A percentile compares a stretch with the other conserved stretches of the same genome.
Evolutionary conservation across 495 filamentous ascomycete species (phyloP).

Genomic region (Achaetomiella virescens): DNA sequence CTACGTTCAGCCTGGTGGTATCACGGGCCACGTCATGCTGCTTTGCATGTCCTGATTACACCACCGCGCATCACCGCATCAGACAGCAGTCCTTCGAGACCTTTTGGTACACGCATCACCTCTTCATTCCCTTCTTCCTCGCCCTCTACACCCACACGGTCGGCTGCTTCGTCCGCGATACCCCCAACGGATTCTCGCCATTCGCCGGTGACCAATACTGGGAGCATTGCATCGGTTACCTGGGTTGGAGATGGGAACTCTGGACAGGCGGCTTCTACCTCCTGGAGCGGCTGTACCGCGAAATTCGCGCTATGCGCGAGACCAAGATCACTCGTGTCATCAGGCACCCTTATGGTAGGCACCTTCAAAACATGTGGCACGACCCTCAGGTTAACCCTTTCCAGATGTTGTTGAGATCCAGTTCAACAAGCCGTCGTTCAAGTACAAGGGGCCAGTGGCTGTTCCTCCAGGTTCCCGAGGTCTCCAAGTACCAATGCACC

Average conservation of each 20-base stretch:
- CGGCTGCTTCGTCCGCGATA: slow-evolving; percentile 90
- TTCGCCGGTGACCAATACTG: slow-evolving; percentile 79
- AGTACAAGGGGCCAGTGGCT: slow-evolving; percentile 99
- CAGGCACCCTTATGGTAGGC: slow-evolving; percentile 90
- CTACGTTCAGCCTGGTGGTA: slow-evolving; percentile 80
- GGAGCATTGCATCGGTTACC: slow-evolving; percentile 90
- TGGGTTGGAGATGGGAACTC: slow-evolving; percentile 97
- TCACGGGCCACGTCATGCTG: slow-evolving; percentile 97
- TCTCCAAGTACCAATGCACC: slow-evolving; percentile 91
- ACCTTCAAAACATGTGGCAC: background rate
- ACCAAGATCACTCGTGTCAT: slow-evolving; percentile 92
- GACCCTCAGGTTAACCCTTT: background rate
- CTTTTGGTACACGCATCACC: slow-evolving; percentile 98
- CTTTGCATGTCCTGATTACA: slow-evolving; percentile 99
- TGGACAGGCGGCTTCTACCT: slow-evolving; percentile 82
- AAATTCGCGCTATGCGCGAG: slow-evolving; percentile 70
- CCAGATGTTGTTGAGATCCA: slow-evolving; percentile 94
- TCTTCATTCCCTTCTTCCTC: slow-evolving; percentile 93
- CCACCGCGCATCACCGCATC: slow-evolving; percentile 86
- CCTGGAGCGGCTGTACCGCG: slow-evolving; percentile 82
- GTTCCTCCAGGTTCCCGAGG: slow-evolving; percentile 84
- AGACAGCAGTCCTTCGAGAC: slow-evolving; percentile 96
- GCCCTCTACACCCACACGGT: slow-evolving; percentile 93
- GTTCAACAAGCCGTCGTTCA: slow-evolving; percentile 92
- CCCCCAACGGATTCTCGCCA: slow-evolving; percentile 63